Evolutionary conservation across 2,329 filamentous ascomycete genomes (phyloP), one percentile per base, ranked within the genome.

Genomic region (Penicillium sp.): DNA sequence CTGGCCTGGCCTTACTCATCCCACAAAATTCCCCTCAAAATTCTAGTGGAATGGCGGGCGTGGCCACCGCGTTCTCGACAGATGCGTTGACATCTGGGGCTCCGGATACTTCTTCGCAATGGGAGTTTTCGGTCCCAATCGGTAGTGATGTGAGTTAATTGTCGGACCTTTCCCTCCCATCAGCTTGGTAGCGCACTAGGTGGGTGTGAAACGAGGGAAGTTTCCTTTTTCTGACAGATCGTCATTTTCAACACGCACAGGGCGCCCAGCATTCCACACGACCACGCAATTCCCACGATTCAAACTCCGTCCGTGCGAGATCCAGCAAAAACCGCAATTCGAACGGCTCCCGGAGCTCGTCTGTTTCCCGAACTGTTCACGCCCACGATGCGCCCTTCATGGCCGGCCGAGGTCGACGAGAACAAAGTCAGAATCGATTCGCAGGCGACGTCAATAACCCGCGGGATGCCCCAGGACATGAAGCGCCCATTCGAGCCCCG

Each of bases 391-490:
- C 61, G 19, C 54, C 63, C 35, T 67, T 75, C 53, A 31, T 69
- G 41, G 49, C 70, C 31, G 60, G 41, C 51, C 70, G 74, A 50
- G 71, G 73, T 29, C 74, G 73, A 50, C 68, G 65, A 37, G 71
- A 74, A 9, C 63, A 57, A 27, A 71, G 68, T 52, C 63, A 71
- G 10, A 74, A 68, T 50, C 71, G 73, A 53, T 73, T 65, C 55
- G 75, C 69, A 51, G 75, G 70, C 54, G 77, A 79, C 55, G 54
- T 68, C n/a, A 71, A 74, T 53, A 76, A 69, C 55, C 56, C 72
- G 48, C 67, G 73, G 22, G 75, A 77, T 51, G 29, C 37, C n/a
- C 26, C 39, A 48, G 26, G 67, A 66, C 22, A 58, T 50, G 47
- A 65, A 52, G 53, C 60, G 63, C 41, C 62, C 54, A 63, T 56